Percentiles rank a stretch among this genome's conserved stretches.
These are phyloP conservation scores for Leccinum ochraceum DNA, from an alignment of 768 basidiomycete genomes.

Conservation along the genomic window DNA sequence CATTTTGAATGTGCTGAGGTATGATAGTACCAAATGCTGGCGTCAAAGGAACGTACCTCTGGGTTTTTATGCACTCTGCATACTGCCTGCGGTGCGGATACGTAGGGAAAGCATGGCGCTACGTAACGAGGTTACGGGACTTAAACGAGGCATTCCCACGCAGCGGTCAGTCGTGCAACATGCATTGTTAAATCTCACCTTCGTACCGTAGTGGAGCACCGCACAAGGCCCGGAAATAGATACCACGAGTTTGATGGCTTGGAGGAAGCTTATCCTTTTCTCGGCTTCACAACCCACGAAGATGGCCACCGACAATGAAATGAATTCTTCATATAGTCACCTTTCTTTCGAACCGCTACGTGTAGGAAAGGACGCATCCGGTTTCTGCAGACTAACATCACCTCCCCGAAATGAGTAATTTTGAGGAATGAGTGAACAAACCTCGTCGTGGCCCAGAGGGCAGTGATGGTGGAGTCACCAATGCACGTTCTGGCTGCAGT, in stretches of 20 bases:
- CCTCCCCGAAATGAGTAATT: not conserved
- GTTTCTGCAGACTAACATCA: not conserved
- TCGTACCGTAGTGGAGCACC: not conserved
- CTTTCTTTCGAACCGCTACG: not conserved
- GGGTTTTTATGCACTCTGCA: not conserved
- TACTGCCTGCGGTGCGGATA: not conserved
- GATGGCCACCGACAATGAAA: not conserved
- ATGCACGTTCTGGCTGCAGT: not conserved
- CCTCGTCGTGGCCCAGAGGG: not conserved
- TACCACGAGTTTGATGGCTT: not conserved
- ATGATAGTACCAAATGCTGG: not conserved
- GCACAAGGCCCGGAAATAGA: not conserved
- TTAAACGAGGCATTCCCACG: not conserved
- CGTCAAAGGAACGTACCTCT: not conserved
- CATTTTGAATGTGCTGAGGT: conserved; percentile 1
- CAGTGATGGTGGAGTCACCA: not conserved
- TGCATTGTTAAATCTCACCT: not conserved
- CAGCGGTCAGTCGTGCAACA: not conserved
- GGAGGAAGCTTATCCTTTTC: not conserved
- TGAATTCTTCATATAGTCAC: not conserved
- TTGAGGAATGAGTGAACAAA: not conserved
- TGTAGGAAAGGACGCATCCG: not conserved
- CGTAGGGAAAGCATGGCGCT: not conserved
- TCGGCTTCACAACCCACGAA: too few relatives aligned
- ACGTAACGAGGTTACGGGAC: not conserved